Base-by-base conservation (phyloP, 2,329 filamentous ascomycete genomes). In the Cercospora janseana region DNA sequence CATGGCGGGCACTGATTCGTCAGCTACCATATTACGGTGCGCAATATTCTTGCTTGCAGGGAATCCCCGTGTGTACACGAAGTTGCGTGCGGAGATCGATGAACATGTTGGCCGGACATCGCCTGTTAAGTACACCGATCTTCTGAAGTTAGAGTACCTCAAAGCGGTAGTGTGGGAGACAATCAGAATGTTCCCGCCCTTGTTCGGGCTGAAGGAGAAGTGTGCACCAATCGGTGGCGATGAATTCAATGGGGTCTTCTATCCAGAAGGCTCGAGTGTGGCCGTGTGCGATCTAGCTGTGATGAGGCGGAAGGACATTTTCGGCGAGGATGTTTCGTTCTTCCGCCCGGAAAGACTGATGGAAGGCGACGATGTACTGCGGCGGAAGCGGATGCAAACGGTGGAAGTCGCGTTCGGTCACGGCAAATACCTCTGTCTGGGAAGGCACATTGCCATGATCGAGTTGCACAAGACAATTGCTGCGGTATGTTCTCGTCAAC, bases 1-100 rank as follows among this genome's bases (percentile, higher is more conserved):
- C 49, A 55, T 79, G 20, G 78, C 78, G 4, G 79, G 79, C 8
- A 75, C 77, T 0, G 79, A 82, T 49, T 79, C 77, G 0, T 78
- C 77, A 0, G 75, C 79, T 1, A 78, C 76, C 0, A 72, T 72
- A 4, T 72, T 82, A 13, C 72, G 78, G 4, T 68, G 69, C 15
- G 78, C 72, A 1, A 56, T 81, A 41, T 69, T 79, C 16, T 68
- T 76, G 53, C 58, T 81, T 31, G 69, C 75, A 26, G 74, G 70
- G 31, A 74, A 70, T 23, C 74, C 75, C 0, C 61, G 63, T 2
- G 72, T 76, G 2, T 73, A 75, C 58, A 43, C 45, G n/a, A 73
- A 62, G 6, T 67, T 82, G 0, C 70, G 69, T n/a, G 63, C 47
- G 0, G 76, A 81, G 52, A 72, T 79, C n/a, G 70, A 72, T 60